Evolutionary conservation across 2,329 filamentous ascomycete species (phyloP), one percentile per base, ranked within the genome.

Genomic region (Exophiala oligosperma): DNA sequence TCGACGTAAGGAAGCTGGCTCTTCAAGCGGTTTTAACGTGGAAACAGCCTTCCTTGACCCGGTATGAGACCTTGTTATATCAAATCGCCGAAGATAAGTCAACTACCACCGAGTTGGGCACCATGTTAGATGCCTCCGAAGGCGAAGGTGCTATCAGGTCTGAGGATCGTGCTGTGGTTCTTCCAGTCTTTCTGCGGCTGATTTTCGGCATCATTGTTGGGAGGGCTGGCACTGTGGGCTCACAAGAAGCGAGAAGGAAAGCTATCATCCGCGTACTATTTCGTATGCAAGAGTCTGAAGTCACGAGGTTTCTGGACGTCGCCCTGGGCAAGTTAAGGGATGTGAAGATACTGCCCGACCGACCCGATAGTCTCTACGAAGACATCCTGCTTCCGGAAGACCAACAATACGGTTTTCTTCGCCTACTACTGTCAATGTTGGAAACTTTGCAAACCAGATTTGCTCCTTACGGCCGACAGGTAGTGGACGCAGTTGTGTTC

Each of bases 61-160:
- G 86, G 0, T 96, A 97, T 69, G 85, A 92, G 67, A 92, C 97
- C 66, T 91, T 92, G 66, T 75, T 99, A 24, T 82, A 91, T 61
- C 92, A 91, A 66, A 79, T 99, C 1, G 82, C 97, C 7, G 94
- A 99, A 65, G 94, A 97, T 62, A 87, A 90, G 24, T 84, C 90
- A 49, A 96, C 97, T 75, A 91, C 92, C 69, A 94, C 97, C 68
- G 93, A 97, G 71, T 81, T 99, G n/a, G 88, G 91, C 0, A 85
- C 94, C 3, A 89, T 99, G 64, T 82, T 99, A 53, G 88, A 91
- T 68, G 84, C 88, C 14, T 87, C 90, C 17, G 70, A 76, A 24
- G 77, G 84, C 40, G 78, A 83, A 60, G 86, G 86, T 57, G 75
- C 87, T 54, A 88, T 97, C 64, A 86, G 87, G 64, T 77, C 86